These are phyloP conservation scores for Cryptococcus sp. DNA, from an alignment of 1,284 basidiomycete genomes.

Conservation along the genomic window DNA sequence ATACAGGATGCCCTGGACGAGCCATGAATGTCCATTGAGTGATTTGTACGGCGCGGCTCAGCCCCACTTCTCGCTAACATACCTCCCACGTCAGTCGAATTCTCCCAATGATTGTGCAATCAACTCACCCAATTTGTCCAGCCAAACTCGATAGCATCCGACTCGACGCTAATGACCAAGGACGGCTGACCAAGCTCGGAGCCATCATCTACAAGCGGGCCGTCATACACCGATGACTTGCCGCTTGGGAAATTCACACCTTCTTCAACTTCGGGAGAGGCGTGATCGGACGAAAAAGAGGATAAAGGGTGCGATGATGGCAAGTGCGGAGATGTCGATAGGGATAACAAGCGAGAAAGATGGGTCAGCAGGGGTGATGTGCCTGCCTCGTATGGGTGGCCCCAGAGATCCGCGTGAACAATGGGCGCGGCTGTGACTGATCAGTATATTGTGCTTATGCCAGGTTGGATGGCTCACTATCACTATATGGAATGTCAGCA, in stretches of 20 bases:
- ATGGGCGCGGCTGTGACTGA: slow-evolving; percentile 29
- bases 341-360: slow-evolving; percentile 32
- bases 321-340: slow-evolving; percentile 26
- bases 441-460: not conserved
- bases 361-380: slow-evolving; percentile 33
- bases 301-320: slow-evolving; percentile 21
- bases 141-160: slow-evolving; percentile 44
- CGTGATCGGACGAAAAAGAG: slow-evolving; percentile 11
- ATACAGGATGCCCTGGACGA: slow-evolving; percentile 43
- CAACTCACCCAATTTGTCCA: slow-evolving; percentile 33
- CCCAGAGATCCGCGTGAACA: slow-evolving; percentile 41
- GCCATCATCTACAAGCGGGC: slow-evolving; percentile 34
- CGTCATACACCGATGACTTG: slow-evolving; percentile 19
- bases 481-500: slow-evolving; percentile 13
- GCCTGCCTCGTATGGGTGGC: slow-evolving; percentile 30
- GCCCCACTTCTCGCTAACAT: slow-evolving; percentile 27
- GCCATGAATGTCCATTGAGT: slow-evolving; percentile 47
- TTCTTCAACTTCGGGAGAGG: slow-evolving; percentile 1
- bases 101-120: not conserved
- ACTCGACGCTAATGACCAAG: slow-evolving; percentile 38
- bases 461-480: slow-evolving; percentile 9
- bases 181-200: slow-evolving; percentile 31
- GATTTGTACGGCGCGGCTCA: slow-evolving; percentile 42
- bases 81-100: not conserved
- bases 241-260: slow-evolving; percentile 9